Base-by-base conservation (phyloP, 1,284 basidiomycete species). In the Austropuccinia psidii region DNA sequence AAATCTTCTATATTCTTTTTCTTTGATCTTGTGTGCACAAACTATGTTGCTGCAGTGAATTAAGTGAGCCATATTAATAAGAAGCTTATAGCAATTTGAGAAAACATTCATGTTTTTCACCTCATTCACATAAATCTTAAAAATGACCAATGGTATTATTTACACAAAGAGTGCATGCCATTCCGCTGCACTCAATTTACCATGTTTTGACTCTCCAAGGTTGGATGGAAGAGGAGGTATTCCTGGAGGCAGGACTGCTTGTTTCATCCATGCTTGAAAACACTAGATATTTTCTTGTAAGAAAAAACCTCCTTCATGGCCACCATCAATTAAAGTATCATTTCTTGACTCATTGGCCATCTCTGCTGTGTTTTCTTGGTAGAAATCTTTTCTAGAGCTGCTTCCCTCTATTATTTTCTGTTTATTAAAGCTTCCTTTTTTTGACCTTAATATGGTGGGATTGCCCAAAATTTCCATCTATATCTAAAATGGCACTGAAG, bases 131-230 rank as follows among this genome's bases (percentile, higher is more conserved):
- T 61, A 72, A 17, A 72, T 41, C n/a, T 72, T 57, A 17, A 47
- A 35, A 2, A 72, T 37, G 13, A 72, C 55, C 15, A 61, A 19
- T 2, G 68, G 68, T 8, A 72, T 72, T 19, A 72, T 50, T 21
- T 43, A 72, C 0, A 47, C 57, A 72, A 72, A 72, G 3, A 61
- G 45, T 29, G 54, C 21, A 54, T 57, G 35, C 67, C 67, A 70
- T 47, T 69, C 33, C 9, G 55, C 24, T 9, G 55, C 67, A 41
- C 39, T 60, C 27, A 70, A 24, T 21, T 58, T 60, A 2, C 50
- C 67, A 49, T 70, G 52, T 21, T 60, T 70, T 70, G 37, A 9
- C 31, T 45, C 55, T 49, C 55, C 67, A 70, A 70, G 27, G 27
- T 70, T 70, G 7, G 57, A 19, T 24, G 68, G 57, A n/a, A 69